These are phyloP conservation scores for Lachnellula suecica DNA, from an alignment of 2,329 filamentous ascomycete species.

Conservation along the genomic window DNA sequence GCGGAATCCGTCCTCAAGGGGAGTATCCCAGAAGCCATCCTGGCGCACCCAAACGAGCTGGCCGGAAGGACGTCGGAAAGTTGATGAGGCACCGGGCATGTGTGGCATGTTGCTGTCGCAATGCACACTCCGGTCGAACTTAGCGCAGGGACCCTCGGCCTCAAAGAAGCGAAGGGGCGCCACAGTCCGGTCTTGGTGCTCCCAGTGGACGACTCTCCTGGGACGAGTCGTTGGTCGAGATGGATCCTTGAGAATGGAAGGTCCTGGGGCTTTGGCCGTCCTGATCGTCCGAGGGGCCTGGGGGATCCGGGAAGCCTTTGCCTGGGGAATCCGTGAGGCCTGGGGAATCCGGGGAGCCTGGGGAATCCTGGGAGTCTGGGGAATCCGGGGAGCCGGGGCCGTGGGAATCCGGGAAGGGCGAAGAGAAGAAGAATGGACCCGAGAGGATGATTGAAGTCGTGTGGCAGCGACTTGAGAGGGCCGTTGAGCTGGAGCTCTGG, in stretches of 20 bases:
- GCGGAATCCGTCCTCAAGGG: background rate
- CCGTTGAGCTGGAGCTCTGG: background rate
- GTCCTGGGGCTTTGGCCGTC: background rate
- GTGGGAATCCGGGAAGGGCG: background rate
- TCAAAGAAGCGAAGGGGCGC: background rate
- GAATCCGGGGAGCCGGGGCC: background rate
- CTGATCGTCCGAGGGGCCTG: background rate
- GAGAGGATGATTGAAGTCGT: background rate
- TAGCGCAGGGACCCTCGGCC: background rate
- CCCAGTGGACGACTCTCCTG: background rate
- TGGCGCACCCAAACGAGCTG: background rate
- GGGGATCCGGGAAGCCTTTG: too few relatives aligned
- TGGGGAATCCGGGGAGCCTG: too few relatives aligned
- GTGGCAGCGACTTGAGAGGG: background rate
- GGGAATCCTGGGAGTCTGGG: background rate
- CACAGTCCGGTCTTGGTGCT: background rate
- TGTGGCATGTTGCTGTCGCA: background rate
- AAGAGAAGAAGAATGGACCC: background rate
- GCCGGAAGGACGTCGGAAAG: background rate
- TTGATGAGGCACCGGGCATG: background rate
- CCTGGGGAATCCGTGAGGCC: too few relatives aligned
- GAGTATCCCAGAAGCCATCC: background rate
- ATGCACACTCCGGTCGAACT: background rate
- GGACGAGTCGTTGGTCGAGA: background rate
- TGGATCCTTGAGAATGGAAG: background rate